Evolutionary conservation across 2,329 filamentous ascomycete species (phyloP).

Genomic region (Fusarium sp.): DNA sequence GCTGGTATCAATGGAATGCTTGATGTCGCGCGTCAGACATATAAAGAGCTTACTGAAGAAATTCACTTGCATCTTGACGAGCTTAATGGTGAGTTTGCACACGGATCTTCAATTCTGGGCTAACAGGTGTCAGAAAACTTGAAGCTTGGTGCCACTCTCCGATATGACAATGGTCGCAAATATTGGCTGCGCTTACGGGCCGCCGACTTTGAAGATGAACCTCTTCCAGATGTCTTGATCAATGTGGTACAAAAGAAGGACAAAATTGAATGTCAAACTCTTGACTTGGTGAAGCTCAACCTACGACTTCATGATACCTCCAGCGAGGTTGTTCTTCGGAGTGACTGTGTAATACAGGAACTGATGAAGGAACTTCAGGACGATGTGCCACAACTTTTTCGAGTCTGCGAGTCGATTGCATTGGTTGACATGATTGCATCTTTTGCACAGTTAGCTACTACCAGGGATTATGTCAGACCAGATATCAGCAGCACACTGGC

Average conservation of each 20-base stretch:
- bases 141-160: slow-evolving; percentile 71
- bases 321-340: slow-evolving; percentile 84
- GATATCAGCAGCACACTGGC: slow-evolving; percentile 75
- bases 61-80: slow-evolving; percentile 76
- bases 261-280: slow-evolving; percentile 87
- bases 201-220: slow-evolving; percentile 69
- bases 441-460: slow-evolving; percentile 79
- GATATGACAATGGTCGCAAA: slow-evolving; percentile 80
- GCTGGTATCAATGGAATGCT: slow-evolving; percentile 86
- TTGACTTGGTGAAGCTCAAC: slow-evolving; percentile 85
- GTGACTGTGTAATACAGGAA: slow-evolving; percentile 78
- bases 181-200: slow-evolving; percentile 79
- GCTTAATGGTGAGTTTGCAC: slow-evolving; percentile 66
- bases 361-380: slow-evolving; percentile 78
- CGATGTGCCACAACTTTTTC: slow-evolving; percentile 80
- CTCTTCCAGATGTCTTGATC: slow-evolving; percentile 76
- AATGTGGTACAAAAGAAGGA: slow-evolving; percentile 79
- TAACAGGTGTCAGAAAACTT: slow-evolving; percentile 59
- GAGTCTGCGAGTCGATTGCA: slow-evolving; percentile 85
- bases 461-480: slow-evolving; percentile 70
- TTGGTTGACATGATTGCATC: slow-evolving; percentile 86
- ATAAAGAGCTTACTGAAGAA: slow-evolving; percentile 87
- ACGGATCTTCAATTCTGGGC: neutral
- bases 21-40: slow-evolving; percentile 88
- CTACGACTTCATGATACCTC: slow-evolving; percentile 82